A percentile compares a stretch with the other conserved stretches of the same genome.
phyloP scores from a whole-genome alignment of 78 protist species.

The Guillardia theta region DNA sequence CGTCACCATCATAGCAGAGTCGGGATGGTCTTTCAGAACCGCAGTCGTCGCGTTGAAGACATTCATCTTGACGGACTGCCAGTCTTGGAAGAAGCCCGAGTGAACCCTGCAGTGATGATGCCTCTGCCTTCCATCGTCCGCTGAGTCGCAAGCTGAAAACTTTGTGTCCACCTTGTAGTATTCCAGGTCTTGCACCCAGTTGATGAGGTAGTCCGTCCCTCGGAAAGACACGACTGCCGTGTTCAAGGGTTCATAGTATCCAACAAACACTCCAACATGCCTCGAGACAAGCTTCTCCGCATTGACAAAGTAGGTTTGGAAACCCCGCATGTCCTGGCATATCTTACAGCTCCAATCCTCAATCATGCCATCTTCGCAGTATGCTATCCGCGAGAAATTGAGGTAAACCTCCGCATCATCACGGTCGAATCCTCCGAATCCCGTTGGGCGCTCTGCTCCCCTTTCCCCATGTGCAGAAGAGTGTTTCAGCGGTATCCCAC shows the following conservation, averaged over 20 bases:
- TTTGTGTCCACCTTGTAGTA: background rate
- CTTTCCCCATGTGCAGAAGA: no score
- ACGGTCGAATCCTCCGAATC: no score
- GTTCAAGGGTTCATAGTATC: background rate
- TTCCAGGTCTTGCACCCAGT: background rate
- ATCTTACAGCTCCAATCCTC: background rate
- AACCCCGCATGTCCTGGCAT: no score
- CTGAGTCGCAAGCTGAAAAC: background rate
- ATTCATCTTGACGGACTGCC: background rate
- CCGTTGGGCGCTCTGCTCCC: no score
- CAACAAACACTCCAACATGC: background rate
- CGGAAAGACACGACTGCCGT: background rate
- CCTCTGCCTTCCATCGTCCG: background rate
- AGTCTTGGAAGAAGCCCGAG: conserved; percentile 7
- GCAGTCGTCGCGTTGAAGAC: background rate
- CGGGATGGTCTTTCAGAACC: background rate
- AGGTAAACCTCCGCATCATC: background rate
- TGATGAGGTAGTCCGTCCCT: background rate
- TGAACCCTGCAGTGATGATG: background rate
- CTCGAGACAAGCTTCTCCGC: background rate
- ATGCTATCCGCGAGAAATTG: background rate
- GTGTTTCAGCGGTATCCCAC: no score
- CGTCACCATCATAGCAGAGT: background rate
- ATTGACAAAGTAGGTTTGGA: no score
- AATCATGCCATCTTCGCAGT: background rate